A percentile compares a stretch with the other conserved stretches of the same genome.
These are phyloP conservation scores for Trichoderma sp. DNA, from an alignment of 2,329 filamentous ascomycete species.

Conservation along the genomic window DNA sequence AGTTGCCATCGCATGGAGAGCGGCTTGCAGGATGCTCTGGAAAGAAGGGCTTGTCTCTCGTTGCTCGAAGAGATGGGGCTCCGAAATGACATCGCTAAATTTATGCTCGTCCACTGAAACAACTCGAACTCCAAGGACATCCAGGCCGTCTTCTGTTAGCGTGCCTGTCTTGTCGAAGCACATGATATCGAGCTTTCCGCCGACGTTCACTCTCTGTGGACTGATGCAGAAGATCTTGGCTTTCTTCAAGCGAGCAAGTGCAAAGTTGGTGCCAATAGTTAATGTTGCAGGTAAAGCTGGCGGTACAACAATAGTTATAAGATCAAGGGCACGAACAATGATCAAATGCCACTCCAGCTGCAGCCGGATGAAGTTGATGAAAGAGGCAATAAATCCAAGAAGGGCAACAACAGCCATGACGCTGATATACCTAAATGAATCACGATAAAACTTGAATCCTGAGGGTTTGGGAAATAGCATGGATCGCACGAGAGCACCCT, in stretches of 20 bases:
- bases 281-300: constrained; percentile 91
- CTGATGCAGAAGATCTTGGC: constrained; percentile 97
- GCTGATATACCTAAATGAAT: constrained; percentile 95
- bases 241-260: constrained; percentile 76
- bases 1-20: constrained; percentile 92
- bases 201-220: constrained; percentile 93
- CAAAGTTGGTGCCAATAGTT: constrained; percentile 96
- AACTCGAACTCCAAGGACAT: constrained; percentile 84
- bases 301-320: constrained; percentile 97
- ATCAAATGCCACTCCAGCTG: constrained; percentile 85
- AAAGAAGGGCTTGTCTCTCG: constrained; percentile 29
- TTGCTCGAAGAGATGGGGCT: constrained; percentile 58
- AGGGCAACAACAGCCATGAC: constrained; percentile 89
- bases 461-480: constrained; percentile 99
- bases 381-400: constrained; percentile 84
- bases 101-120: constrained; percentile 60
- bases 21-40: constrained; percentile 50
- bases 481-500: constrained; percentile 89
- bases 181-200: constrained; percentile 91
- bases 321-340: constrained; percentile 83
- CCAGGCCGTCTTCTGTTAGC: constrained; percentile 90
- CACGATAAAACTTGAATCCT: constrained; percentile 96
- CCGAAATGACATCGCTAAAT: constrained; percentile 74
- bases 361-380: constrained; percentile 88
- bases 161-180: constrained; percentile 99